Conservation (phyloP, 2,329 filamentous ascomycete species). For the Malbranchea zuffiana region DNA sequence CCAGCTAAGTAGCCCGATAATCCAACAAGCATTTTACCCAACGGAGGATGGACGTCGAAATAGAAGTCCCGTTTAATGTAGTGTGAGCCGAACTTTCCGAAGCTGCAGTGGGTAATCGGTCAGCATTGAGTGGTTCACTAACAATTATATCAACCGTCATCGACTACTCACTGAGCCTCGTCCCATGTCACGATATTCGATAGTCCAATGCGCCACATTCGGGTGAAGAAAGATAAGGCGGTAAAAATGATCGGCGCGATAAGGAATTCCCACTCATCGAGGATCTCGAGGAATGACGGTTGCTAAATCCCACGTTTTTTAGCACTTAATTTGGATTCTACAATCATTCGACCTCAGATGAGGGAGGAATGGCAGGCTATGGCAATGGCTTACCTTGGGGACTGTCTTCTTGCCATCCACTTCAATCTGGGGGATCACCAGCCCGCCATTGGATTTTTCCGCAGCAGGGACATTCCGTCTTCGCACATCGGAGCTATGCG, state of each 20-base stretch:
- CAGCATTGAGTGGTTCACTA: slow-evolving; percentile 7
- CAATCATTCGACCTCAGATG: not conserved
- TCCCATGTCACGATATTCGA: slow-evolving; percentile 67
- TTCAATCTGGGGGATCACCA: slow-evolving; percentile 11
- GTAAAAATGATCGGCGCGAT: slow-evolving; percentile 56
- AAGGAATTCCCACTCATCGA: slow-evolving; percentile 51
- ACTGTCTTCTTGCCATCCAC: slow-evolving; percentile 28
- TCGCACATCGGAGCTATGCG: slow-evolving; percentile 28
- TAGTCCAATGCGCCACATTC: slow-evolving; percentile 56
- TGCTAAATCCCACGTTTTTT: slow-evolving; percentile 3
- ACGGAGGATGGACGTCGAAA: slow-evolving; percentile 91
- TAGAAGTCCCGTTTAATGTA: slow-evolving; percentile 99
- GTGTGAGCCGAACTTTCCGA: slow-evolving; percentile 86
- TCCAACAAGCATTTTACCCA: slow-evolving; percentile 97
- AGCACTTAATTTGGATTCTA: not conserved
- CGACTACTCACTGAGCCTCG: slow-evolving; percentile 54
- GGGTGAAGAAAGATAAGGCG: slow-evolving; percentile 52
- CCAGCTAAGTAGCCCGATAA: slow-evolving; percentile 91
- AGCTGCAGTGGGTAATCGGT: slow-evolving; percentile 22
- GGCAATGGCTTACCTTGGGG: slow-evolving; percentile 23
- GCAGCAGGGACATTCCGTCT: slow-evolving; percentile 33
- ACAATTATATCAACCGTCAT: slow-evolving; percentile 1
- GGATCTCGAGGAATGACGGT: slow-evolving; percentile 24
- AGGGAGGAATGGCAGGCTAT: not conserved
- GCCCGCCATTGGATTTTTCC: slow-evolving; percentile 20